Evolutionary conservation across 768 basidiomycete genomes (phyloP), one percentile per base, ranked within the genome.

Genomic region (Chalciporus piperatus): DNA sequence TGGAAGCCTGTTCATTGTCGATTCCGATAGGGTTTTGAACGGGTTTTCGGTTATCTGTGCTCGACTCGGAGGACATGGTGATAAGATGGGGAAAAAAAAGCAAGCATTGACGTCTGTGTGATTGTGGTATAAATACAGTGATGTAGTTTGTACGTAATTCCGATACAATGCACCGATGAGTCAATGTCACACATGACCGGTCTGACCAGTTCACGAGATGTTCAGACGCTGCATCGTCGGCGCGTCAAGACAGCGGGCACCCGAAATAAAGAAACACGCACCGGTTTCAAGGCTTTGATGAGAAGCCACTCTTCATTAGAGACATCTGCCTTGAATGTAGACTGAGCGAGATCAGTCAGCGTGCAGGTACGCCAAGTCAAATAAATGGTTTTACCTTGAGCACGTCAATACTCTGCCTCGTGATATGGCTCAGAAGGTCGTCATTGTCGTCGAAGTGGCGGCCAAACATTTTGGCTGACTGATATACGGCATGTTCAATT

Each of bases 371-470:
- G 22, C 37, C 22, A n/a, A 19, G 33, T 32, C 28, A 49, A 16
- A 19, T 22, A 49, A 16, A 38, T 44, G 7, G 48, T n/a, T 49
- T 33, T 61, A 89, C 85, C 88, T 98, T 98, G 41, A 98, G 78
- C 9, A 95, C 90, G 69, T 98, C 97, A 57, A 99, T 98, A 60
- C 91, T 94, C 69, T 87, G 85, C 42, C 96, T 82, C 30, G 91
- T 89, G 65, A 99, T 87, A 54, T 89, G 87, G 47, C 92, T 94
- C 47, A 94, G 77, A 35, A 98, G 68, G 60, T 98, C 97, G 67
- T 98, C 95, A 72, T 96, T 91, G 41, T 98, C 95, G 61, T 90
- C 88, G 64, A 94, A 98, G 72, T 98, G 96, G 59, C 95, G 84
- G 6, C 95, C 94, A 65, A 89, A 98, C 84, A 93, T 87, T 72